Base-by-base conservation (phyloP, 768 basidiomycete genomes). In the Boletus insuetus region DNA sequence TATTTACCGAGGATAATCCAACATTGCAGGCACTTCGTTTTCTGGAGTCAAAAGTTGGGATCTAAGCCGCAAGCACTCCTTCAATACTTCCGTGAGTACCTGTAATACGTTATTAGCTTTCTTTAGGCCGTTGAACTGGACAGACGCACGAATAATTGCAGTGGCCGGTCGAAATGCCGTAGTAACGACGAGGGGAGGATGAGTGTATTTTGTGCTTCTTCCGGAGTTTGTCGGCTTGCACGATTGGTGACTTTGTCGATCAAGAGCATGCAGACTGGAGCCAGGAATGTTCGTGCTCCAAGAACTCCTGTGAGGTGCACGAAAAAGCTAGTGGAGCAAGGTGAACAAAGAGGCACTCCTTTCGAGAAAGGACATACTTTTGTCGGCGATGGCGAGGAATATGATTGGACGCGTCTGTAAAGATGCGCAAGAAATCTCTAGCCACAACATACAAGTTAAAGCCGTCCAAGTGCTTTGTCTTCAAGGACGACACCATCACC, bases 371-470 rank as follows among this genome's bases (percentile, higher is more conserved):
- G 17, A 74, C 84, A 31, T 10, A 95, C 94, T 87, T 88, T 52
- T 89, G 85, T 43, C 93, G 88, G 22, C 97, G 86, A 71, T 99
- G 96, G 5, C 91, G 85, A 16, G 97, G 97, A 53, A 99, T 83
- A 63, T 98, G 91, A 53, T 83, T 85, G 4, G 89, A 84, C 12
- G 97, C 96, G 68, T 97, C 95, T 0, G 94, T 92, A 73, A 99
- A 98, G 43, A 97, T 86, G 13, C 84, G 85, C 16, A 99, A 70
- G 68, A 98, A 92, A 20, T 93, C 88, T 61, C 84, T 81, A 1
- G 91, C 83, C 6, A 79, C 84, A 35, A 85, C 77, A 56, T 85
- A 84, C 22, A 96, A 73, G 11, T 85, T 80, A 45, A 89, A 73
- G 4, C 79, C 75, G 9, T 74, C 70, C 1, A 77, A 58, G 52